A percentile compares a stretch with the other conserved stretches of the same genome.
Conservation (phyloP, 2,329 filamentous ascomycete species). For the Hirsutella rhossiliensis region DNA sequence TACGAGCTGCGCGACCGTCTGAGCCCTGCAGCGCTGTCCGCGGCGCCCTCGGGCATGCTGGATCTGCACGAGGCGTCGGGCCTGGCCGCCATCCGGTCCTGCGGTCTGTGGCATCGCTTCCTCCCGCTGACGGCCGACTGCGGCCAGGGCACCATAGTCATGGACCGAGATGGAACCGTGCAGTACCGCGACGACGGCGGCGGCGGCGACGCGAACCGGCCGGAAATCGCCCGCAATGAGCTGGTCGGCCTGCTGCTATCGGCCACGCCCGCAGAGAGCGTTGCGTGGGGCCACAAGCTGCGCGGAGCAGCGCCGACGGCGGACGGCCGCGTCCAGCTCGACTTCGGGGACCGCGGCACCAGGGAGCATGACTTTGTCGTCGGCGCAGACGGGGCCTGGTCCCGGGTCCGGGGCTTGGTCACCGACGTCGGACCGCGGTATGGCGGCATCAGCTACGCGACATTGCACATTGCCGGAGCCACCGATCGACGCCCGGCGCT, state of each 20-base stretch:
- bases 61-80: slow-evolving; percentile 36
- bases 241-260: slow-evolving; percentile 21
- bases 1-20: slow-evolving; percentile 21
- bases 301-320: neutral
- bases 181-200: slow-evolving; percentile 11
- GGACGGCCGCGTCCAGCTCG: neutral
- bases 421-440: slow-evolving; percentile 23
- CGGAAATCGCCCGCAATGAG: slow-evolving; percentile 25
- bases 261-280: slow-evolving; percentile 14
- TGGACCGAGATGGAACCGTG: slow-evolving; percentile 15
- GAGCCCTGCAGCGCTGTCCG: slow-evolving; percentile 10
- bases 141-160: slow-evolving; percentile 6
- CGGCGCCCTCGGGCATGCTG: slow-evolving; percentile 26
- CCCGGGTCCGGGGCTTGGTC: slow-evolving; percentile 22
- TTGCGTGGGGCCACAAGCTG: slow-evolving; percentile 21
- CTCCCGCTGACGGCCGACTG: slow-evolving; percentile 19
- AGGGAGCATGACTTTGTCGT: neutral
- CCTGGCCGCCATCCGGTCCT: slow-evolving; percentile 28
- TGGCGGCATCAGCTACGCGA: slow-evolving; percentile 24
- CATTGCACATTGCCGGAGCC: slow-evolving; percentile 19
- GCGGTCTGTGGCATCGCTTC: slow-evolving; percentile 32
- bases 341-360: neutral
- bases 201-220: slow-evolving; percentile 8
- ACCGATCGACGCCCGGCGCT: slow-evolving; percentile 24
- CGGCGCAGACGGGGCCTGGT: slow-evolving; percentile 9